Percentiles rank a stretch among this genome's conserved stretches.
phyloP scores from a whole-genome alignment of 2,329 filamentous ascomycete species.

The Penicillium sp. region DNA sequence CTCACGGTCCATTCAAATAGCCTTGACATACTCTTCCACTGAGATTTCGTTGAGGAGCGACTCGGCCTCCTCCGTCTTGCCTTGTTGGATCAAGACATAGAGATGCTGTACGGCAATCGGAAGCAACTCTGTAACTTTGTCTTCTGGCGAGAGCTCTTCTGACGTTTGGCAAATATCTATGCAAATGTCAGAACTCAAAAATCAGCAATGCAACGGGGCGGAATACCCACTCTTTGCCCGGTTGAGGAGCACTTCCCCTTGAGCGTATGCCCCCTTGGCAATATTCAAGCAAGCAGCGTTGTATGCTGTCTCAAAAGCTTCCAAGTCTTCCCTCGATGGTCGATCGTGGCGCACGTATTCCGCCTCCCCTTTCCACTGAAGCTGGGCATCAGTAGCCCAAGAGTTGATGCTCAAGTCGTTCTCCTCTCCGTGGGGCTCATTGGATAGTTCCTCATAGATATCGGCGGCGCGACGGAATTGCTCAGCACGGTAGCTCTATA shows the following conservation, averaged over 20 bases:
- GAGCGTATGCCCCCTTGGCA: conserved; percentile 58
- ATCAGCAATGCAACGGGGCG: neutral
- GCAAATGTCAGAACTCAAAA: conserved; percentile 1
- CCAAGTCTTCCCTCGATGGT: conserved; percentile 59
- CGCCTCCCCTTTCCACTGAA: conserved; percentile 59
- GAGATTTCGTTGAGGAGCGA: conserved; percentile 53
- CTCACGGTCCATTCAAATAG: neutral
- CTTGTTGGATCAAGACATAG: conserved; percentile 58
- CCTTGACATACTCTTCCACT: conserved; percentile 47
- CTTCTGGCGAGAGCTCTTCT: conserved; percentile 60
- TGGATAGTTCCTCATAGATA: conserved; percentile 54
- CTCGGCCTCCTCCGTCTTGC: conserved; percentile 58
- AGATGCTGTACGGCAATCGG: conserved; percentile 63
- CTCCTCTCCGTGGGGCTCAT: conserved; percentile 49
- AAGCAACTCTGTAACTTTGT: conserved; percentile 59
- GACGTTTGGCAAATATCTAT: conserved; percentile 59
- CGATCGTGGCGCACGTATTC: conserved; percentile 54
- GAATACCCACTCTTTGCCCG: conserved; percentile 52
- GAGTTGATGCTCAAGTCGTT: conserved; percentile 64
- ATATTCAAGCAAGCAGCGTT: conserved; percentile 65
- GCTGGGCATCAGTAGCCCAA: conserved; percentile 61
- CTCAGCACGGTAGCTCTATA: conserved; percentile 57
- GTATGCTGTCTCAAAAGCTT: conserved; percentile 65
- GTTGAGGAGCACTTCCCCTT: conserved; percentile 60
- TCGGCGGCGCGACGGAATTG: conserved; percentile 57